Evolutionary conservation across 805 yeast genomes (phyloP).

Genomic region (Torulaspora delbrueckii): DNA sequence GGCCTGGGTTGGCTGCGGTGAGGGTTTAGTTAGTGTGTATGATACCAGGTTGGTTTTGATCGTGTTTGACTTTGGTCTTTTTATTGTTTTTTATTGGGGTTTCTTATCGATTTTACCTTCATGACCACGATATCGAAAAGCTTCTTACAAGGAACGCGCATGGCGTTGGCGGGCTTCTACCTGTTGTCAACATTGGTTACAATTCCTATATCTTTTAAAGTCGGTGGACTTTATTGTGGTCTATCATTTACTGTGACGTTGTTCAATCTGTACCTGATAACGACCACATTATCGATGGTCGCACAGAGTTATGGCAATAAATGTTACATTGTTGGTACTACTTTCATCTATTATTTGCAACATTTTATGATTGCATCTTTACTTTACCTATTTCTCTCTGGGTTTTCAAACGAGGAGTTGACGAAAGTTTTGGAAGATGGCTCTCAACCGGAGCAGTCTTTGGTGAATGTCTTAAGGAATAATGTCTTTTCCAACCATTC

Average conservation of each 20-base stretch:
- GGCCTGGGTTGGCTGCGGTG: neutral
- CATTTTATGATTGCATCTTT: slow-evolving; percentile 79
- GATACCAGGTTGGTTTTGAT: neutral
- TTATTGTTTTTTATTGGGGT: neutral
- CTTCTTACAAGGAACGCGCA: slow-evolving; percentile 25
- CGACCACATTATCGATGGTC: slow-evolving; percentile 67
- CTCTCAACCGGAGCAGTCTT: slow-evolving; percentile 24
- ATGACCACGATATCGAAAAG: slow-evolving; percentile 9
- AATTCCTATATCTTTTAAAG: slow-evolving; percentile 88
- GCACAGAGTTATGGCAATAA: slow-evolving; percentile 27
- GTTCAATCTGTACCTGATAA: slow-evolving; percentile 59
- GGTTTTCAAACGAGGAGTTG: slow-evolving; percentile 41
- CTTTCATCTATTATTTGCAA: slow-evolving; percentile 67
- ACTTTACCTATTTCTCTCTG: slow-evolving; percentile 60
- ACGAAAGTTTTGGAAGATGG: slow-evolving; percentile 19
- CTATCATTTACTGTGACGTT: slow-evolving; percentile 74
- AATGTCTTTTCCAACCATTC: slow-evolving; percentile 16
- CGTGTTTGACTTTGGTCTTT: slow-evolving; percentile 5
- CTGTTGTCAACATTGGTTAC: slow-evolving; percentile 67
- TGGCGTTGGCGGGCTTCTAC: slow-evolving; percentile 53
- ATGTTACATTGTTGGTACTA: slow-evolving; percentile 29
- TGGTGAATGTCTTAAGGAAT: slow-evolving; percentile 20
- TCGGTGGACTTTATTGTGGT: slow-evolving; percentile 90
- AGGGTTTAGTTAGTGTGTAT: slow-evolving; percentile 1
- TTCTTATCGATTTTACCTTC: neutral